phyloP scores from a whole-genome alignment of 495 filamentous ascomycete species.

The Lepidopterella palustris region DNA sequence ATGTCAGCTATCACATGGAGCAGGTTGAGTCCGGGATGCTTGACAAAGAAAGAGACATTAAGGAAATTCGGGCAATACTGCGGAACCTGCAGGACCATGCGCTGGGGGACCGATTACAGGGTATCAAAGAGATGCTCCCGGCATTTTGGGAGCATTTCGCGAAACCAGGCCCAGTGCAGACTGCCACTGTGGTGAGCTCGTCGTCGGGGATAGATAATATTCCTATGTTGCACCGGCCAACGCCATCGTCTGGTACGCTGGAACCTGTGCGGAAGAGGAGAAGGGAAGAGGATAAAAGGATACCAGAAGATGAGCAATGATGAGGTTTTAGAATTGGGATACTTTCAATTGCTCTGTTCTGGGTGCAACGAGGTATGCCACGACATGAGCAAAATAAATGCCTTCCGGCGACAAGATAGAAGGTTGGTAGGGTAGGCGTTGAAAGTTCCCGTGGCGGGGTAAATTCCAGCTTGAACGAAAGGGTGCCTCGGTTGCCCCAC shows the following conservation, averaged over 20 bases:
- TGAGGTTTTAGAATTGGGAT: no score
- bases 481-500: no score
- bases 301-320: conserved; percentile 1
- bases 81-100: conserved; percentile 15
- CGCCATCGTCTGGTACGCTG: conserved; percentile 3
- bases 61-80: conserved; percentile 12
- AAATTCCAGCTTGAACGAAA: no score
- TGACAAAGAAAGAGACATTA: conserved; percentile 12
- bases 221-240: conserved; percentile 5
- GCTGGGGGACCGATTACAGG: conserved; percentile 11
- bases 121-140: conserved; percentile 11
- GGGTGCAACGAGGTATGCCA: no score
- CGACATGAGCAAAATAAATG: no score
- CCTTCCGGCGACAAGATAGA: no score
- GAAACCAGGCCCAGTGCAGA: conserved; percentile 4
- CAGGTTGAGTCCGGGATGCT: conserved; percentile 15
- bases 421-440: no score
- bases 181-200: conserved; percentile 6
- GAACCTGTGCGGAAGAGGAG: conserved; percentile 10
- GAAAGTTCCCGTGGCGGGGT: no score
- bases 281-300: conserved; percentile 6
- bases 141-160: conserved; percentile 12
- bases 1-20: conserved; percentile 11
- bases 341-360: no score
- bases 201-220: conserved; percentile 6